These are phyloP conservation scores for Lachnellula cervina DNA, from an alignment of 2,329 filamentous ascomycete species.

Conservation along the genomic window DNA sequence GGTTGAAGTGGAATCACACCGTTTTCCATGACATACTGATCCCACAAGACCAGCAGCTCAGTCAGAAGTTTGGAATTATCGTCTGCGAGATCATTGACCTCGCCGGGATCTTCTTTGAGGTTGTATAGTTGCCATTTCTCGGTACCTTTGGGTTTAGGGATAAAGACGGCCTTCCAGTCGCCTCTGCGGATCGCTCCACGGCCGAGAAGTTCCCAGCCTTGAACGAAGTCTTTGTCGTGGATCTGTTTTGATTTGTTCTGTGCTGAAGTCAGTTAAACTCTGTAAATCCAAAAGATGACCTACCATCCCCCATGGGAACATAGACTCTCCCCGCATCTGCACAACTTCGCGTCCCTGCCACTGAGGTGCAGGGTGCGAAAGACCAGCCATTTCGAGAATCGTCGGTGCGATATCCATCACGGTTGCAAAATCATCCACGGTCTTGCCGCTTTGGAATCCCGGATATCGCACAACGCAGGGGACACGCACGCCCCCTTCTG, in stretches of 20 bases:
- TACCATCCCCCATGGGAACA: slow-evolving; percentile 16
- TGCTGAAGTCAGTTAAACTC: slow-evolving; percentile 49
- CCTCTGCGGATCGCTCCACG: slow-evolving; percentile 47
- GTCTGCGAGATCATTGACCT: slow-evolving; percentile 42
- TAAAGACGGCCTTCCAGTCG: slow-evolving; percentile 54
- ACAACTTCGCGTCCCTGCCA: slow-evolving; percentile 31
- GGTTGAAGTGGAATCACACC: slow-evolving; percentile 55
- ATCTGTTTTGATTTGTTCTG: slow-evolving; percentile 42
- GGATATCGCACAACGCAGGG: no score
- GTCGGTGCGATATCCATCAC: slow-evolving; percentile 38
- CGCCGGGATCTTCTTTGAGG: slow-evolving; percentile 45
- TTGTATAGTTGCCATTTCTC: slow-evolving; percentile 56
- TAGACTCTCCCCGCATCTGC: slow-evolving; percentile 34
- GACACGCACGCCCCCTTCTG: slow-evolving; percentile 37
- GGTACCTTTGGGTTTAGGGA: slow-evolving; percentile 49
- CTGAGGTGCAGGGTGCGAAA: slow-evolving; percentile 27
- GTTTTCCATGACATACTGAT: slow-evolving; percentile 53
- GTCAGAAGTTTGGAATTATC: slow-evolving; percentile 39
- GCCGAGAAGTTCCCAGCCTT: slow-evolving; percentile 53
- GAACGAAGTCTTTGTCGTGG: slow-evolving; percentile 48
- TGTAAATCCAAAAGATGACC: slow-evolving; percentile 51
- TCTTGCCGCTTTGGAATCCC: no score
- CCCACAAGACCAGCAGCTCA: slow-evolving; percentile 49
- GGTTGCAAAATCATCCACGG: slow-evolving; percentile 22
- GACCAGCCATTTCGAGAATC: slow-evolving; percentile 32